These are phyloP conservation scores for Rhododendron mucronatum DNA, from an alignment of 148 eudicot species.

Conservation along the genomic window DNA sequence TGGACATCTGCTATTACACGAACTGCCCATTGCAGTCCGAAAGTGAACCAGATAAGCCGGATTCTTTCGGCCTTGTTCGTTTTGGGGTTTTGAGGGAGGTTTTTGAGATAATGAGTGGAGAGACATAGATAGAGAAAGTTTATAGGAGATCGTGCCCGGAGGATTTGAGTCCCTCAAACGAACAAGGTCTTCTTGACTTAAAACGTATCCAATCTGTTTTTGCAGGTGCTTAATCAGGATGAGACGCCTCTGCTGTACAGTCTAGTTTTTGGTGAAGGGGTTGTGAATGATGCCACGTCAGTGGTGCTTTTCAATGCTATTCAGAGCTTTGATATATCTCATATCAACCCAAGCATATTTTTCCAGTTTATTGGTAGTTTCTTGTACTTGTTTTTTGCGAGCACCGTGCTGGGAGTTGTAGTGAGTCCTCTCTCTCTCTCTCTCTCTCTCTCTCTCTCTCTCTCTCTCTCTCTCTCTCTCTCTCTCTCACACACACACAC, in stretches of 20 bases:
- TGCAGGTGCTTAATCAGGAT: constrained; percentile 78
- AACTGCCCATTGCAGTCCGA: too few species aligned
- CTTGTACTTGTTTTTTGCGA: constrained; percentile 50
- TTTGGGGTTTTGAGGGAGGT: too few species aligned
- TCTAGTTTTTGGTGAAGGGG: constrained; percentile 85
- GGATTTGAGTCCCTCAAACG: too few species aligned
- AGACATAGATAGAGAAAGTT: too few species aligned
- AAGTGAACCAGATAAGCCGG: background rate
- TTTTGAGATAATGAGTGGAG: too few species aligned
- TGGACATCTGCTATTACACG: background rate
- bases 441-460: constrained; percentile 11
- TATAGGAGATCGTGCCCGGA: too few species aligned
- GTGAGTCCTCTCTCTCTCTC: constrained; percentile 35
- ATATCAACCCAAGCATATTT: constrained; percentile 39
- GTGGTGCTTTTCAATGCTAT: constrained; percentile 82
- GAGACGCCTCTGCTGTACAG: constrained; percentile 79
- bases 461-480: background rate
- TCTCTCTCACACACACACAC: too few species aligned
- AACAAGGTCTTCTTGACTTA: background rate
- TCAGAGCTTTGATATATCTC: constrained; percentile 68
- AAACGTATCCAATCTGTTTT: background rate
- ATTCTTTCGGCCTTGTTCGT: background rate
- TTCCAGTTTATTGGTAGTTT: constrained; percentile 63
- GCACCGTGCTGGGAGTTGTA: constrained; percentile 59
- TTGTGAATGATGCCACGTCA: constrained; percentile 86